Percentiles rank a stretch among this genome's conserved stretches.
Conservation (phyloP, 2,329 filamentous ascomycete genomes). For the Mariannaea elegans region DNA sequence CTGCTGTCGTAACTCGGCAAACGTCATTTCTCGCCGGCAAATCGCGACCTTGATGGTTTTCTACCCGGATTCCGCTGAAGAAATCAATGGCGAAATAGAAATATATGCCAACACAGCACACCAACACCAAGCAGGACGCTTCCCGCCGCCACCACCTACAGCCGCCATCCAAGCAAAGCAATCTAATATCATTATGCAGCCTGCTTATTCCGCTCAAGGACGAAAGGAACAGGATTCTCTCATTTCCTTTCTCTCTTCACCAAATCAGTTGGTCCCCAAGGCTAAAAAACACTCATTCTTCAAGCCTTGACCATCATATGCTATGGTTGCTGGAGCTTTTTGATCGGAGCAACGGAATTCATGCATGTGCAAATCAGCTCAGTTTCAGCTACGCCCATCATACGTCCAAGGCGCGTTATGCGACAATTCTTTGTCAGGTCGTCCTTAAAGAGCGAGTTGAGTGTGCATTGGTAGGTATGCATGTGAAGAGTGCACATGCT, state of each 20-base stretch:
- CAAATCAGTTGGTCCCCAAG: not conserved
- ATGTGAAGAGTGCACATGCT: not conserved
- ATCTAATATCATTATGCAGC: not conserved
- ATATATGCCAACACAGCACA: not conserved
- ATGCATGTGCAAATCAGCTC: slow-evolving; percentile 10
- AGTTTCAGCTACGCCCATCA: not conserved
- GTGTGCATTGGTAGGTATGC: not conserved
- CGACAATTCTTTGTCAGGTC: not conserved
- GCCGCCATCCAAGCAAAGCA: not conserved
- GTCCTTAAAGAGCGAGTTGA: not conserved
- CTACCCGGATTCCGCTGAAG: not conserved
- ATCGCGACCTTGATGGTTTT: slow-evolving; percentile 18
- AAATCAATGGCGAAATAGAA: not conserved
- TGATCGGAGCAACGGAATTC: slow-evolving; percentile 9
- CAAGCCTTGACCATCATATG: not conserved
- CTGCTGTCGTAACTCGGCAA: not conserved
- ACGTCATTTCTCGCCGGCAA: not conserved
- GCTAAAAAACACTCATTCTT: not conserved
- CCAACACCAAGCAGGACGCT: not conserved
- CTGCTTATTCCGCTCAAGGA: not conserved
- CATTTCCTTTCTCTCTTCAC: not conserved
- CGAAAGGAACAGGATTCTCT: not conserved
- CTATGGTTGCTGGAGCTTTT: not conserved
- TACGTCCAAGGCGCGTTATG: not conserved
- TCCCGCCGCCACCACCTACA: not conserved